Conservation (phyloP, 257 asterid species). For the Nicotiana tomentosiformis region DNA sequence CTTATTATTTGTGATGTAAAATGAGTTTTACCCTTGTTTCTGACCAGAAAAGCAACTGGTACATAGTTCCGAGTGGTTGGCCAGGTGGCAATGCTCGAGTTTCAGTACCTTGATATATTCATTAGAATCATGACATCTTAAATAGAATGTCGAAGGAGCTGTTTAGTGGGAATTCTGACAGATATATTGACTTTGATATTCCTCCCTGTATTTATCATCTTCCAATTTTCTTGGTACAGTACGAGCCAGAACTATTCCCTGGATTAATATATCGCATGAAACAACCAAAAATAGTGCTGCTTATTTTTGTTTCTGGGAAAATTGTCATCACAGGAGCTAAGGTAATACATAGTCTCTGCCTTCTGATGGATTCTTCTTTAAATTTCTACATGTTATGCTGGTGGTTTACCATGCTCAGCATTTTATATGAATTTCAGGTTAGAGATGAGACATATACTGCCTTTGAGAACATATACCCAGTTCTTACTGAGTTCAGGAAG, state of each 20-base stretch:
- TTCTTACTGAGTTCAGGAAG: slow-evolving; percentile 81
- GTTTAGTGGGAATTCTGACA: not conserved
- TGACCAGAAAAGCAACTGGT: not conserved
- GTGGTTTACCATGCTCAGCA: not conserved
- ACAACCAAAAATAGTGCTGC: slow-evolving; percentile 90
- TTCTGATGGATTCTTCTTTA: not conserved
- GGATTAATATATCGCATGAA: slow-evolving; percentile 91
- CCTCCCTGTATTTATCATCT: not conserved
- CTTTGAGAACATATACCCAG: slow-evolving; percentile 90
- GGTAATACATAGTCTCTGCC: slow-evolving; percentile 29
- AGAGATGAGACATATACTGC: slow-evolving; percentile 88
- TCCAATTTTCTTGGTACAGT: slow-evolving; percentile 39
- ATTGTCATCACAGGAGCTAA: slow-evolving; percentile 95
- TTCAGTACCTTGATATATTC: slow-evolving; percentile 1
- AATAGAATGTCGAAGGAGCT: not conserved
- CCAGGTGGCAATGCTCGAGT: not conserved
- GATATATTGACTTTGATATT: not conserved
- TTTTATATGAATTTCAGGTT: slow-evolving; percentile 38
- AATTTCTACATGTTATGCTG: not conserved
- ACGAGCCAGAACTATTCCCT: slow-evolving; percentile 93
- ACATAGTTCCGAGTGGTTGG: slow-evolving; percentile 2
- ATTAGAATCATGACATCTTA: not conserved
- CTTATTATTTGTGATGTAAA: no score
- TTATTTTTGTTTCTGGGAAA: slow-evolving; percentile 89
- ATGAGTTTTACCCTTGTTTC: no score